Evolutionary conservation across 805 yeast genomes (phyloP).

Genomic region (Candida argentea): DNA sequence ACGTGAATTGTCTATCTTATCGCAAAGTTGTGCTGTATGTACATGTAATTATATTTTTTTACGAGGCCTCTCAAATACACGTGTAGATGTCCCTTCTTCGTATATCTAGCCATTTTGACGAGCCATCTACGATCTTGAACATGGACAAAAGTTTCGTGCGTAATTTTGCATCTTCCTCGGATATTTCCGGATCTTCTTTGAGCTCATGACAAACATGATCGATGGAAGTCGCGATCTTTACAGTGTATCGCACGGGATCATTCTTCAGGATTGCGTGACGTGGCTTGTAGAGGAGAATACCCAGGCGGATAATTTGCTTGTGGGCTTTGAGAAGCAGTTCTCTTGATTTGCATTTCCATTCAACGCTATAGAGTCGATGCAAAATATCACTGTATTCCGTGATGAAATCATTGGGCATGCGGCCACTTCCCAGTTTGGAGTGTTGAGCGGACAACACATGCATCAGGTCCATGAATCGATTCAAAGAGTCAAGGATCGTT

Average conservation of each 20-base stretch:
- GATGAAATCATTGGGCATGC: slow-evolving; percentile 11
- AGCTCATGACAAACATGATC: slow-evolving; percentile 13
- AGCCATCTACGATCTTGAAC: slow-evolving; percentile 7
- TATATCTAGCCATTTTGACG: slow-evolving; percentile 7
- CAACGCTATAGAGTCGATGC: slow-evolving; percentile 12
- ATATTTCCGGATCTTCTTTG: slow-evolving; percentile 9
- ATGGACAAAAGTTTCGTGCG: slow-evolving; percentile 11
- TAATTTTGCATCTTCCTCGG: slow-evolving; percentile 10
- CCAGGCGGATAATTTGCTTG: slow-evolving; percentile 16
- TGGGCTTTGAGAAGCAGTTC: slow-evolving; percentile 12
- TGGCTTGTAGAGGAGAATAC: slow-evolving; percentile 21
- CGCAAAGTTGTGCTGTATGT: slow-evolving; percentile 1
- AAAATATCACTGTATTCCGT: slow-evolving; percentile 17
- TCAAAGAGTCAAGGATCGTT: slow-evolving; percentile 11
- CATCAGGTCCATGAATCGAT: slow-evolving; percentile 15
- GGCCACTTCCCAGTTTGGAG: slow-evolving; percentile 7
- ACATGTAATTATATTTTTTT: slow-evolving; percentile 1
- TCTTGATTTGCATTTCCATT: slow-evolving; percentile 15
- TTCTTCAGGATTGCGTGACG: slow-evolving; percentile 10
- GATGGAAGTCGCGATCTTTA: slow-evolving; percentile 13
- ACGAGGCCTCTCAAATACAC: slow-evolving; percentile 1
- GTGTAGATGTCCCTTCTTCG: slow-evolving; percentile 6
- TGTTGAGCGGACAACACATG: slow-evolving; percentile 9
- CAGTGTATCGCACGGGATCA: slow-evolving; percentile 9
- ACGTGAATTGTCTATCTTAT: too few species aligned